Evolutionary conservation across 148 eudicot species (phyloP).

Genomic region (Rhododendron mucronatum): DNA sequence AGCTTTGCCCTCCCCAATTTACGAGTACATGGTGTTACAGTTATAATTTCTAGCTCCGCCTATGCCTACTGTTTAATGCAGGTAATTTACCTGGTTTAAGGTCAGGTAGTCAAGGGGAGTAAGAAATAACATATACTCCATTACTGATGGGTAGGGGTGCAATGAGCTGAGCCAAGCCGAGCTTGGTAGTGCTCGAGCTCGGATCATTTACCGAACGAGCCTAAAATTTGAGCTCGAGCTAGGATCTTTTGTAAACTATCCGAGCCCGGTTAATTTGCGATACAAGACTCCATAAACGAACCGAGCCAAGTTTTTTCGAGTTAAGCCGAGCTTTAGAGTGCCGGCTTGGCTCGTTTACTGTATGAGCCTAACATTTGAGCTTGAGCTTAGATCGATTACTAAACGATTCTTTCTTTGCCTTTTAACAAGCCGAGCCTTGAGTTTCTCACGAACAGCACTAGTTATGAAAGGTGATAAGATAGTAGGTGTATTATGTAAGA

Average conservation of each 20-base stretch:
- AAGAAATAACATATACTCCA: neutral
- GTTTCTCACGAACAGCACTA: neutral
- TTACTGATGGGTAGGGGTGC: neutral
- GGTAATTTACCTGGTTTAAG: neutral
- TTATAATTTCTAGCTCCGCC: too few relatives aligned
- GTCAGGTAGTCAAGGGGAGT: neutral
- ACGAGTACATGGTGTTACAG: neutral
- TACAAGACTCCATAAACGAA: too few relatives aligned
- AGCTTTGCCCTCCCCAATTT: neutral
- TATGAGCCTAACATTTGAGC: too few relatives aligned
- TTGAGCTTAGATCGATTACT: too few relatives aligned
- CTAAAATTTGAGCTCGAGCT: neutral
- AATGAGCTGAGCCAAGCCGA: neutral
- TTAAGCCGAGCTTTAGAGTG: too few relatives aligned
- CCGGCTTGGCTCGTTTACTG: too few relatives aligned
- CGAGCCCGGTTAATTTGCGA: neutral
- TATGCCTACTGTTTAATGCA: neutral
- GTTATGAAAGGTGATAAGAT: neutral
- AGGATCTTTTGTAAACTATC: neutral
- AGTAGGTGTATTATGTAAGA: too few relatives aligned
- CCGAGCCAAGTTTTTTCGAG: too few relatives aligned
- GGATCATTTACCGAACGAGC: neutral
- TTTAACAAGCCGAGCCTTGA: neutral
- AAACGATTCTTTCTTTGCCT: too few relatives aligned
- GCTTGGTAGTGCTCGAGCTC: neutral